Base-by-base conservation (phyloP, 495 filamentous ascomycete species). In the Trichoderma virens region DNA sequence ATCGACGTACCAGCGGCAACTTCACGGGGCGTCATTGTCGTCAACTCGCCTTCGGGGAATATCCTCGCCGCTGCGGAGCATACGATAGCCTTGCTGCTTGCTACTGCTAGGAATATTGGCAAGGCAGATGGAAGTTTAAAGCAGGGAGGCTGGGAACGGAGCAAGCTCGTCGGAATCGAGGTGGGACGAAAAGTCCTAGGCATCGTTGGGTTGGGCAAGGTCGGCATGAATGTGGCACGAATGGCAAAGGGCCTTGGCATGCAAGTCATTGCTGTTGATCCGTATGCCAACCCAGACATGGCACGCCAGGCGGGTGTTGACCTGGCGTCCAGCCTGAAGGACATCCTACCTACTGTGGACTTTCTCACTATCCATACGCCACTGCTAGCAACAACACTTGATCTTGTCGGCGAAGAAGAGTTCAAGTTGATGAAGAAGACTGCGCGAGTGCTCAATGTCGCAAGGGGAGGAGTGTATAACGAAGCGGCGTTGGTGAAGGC, bases 341-440 rank as follows among this genome's bases (percentile, higher is more conserved):
- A 82, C 25, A 71, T 92, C 43, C 77, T 91, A 6, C 74, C 79
- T 13, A 78, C 75, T 38, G 85, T 83, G 18, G 89, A 92, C 70
- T 88, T 90, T 69, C 72, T 92, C 59, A 90, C 88, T 1, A 84
- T 91, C 30, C 89, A 91, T 66, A 90, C 89, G 5, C 89, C 89
- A 0, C 75, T 92, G 65, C 83, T 90, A 66, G 85, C 85, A 5
- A 85, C 82, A 7, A 92, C 89, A 8, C 82, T 83, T 18, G 85
- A 87, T 60, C 77, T 92, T 71, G 83, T 91, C 4, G 79, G 83
- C 23, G 77, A 77, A 7, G 69, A 72, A 3, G 86, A 92, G 70
- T 73, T 92, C n/a, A 70, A 71, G 32, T 78, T 75, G 56, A 91
- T 92, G 88, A 90, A 88, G 72, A 73, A 71, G 31, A 84, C 83